These are phyloP conservation scores for Jatropha podagrica DNA, from an alignment of 441 rosid species.

Conservation along the genomic window DNA sequence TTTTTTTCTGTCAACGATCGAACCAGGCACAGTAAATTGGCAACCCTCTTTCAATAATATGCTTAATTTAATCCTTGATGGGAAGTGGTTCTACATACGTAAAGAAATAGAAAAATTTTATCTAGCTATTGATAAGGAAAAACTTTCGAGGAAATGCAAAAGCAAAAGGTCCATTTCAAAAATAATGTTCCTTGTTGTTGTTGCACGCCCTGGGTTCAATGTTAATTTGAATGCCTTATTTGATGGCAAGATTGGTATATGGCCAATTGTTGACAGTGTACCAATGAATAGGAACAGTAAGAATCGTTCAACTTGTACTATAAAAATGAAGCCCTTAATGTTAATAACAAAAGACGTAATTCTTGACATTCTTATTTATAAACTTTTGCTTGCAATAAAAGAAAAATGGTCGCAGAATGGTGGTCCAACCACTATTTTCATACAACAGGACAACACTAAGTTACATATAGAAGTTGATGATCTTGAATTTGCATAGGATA, in stretches of 20 bases:
- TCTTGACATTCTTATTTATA: background rate
- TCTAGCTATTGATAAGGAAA: no score
- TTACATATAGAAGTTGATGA: background rate
- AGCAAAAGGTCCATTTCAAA: no score
- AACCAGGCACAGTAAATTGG: no score
- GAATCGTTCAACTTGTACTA: background rate
- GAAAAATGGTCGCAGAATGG: background rate
- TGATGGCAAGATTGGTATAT: background rate
- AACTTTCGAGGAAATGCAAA: no score
- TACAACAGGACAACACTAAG: slow-evolving; percentile 14
- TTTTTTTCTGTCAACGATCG: no score
- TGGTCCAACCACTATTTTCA: background rate
- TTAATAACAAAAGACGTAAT: background rate
- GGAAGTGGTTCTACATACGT: no score
- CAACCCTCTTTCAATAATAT: no score
- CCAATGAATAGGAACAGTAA: background rate
- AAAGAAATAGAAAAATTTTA: no score
- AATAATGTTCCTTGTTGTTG: no score
- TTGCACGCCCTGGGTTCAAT: no score
- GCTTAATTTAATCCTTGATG: no score
- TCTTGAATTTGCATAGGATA: background rate
- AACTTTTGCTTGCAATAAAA: background rate
- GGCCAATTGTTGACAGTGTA: background rate
- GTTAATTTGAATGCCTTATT: background rate
- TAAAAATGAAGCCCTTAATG: background rate